phyloP scores from a whole-genome alignment of 345 rosid genomes.

The Durio zibethinus region DNA sequence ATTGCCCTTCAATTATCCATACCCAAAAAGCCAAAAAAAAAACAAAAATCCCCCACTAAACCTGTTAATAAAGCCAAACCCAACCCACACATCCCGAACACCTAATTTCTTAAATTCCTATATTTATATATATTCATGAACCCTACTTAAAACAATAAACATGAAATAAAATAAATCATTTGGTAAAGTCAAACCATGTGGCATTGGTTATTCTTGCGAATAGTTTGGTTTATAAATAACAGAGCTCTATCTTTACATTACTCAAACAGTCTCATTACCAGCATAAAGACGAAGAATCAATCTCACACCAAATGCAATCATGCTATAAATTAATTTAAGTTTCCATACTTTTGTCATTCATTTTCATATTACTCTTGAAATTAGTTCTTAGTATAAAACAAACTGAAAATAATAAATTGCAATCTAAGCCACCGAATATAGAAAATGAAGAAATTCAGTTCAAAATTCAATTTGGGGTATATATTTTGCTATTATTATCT shows the following conservation, averaged over 20 bases:
- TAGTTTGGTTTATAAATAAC: background rate
- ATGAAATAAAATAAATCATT: background rate
- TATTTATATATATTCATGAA: background rate
- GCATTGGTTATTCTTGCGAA: background rate
- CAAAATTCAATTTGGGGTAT: background rate
- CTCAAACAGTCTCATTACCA: background rate
- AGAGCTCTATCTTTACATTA: background rate
- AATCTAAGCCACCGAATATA: background rate
- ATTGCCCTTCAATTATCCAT: slow-evolving; percentile 86
- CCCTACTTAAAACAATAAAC: slow-evolving; percentile 8
- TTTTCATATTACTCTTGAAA: background rate
- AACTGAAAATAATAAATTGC: background rate
- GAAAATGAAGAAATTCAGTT: no score
- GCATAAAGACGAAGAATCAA: background rate
- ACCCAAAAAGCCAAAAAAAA: slow-evolving; percentile 57
- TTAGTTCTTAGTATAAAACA: background rate
- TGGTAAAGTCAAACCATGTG: background rate
- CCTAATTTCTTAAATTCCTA: slow-evolving; percentile 30
- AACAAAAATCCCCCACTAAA: slow-evolving; percentile 76
- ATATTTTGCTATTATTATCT: background rate
- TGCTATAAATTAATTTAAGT: background rate
- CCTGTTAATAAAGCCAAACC: slow-evolving; percentile 94
- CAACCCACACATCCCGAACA: slow-evolving; percentile 52
- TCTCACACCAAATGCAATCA: background rate
- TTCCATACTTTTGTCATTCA: background rate